Evolutionary conservation across 2,329 filamentous ascomycete genomes (phyloP), one percentile per base, ranked within the genome.

Genomic region (Fusarium sp.): DNA sequence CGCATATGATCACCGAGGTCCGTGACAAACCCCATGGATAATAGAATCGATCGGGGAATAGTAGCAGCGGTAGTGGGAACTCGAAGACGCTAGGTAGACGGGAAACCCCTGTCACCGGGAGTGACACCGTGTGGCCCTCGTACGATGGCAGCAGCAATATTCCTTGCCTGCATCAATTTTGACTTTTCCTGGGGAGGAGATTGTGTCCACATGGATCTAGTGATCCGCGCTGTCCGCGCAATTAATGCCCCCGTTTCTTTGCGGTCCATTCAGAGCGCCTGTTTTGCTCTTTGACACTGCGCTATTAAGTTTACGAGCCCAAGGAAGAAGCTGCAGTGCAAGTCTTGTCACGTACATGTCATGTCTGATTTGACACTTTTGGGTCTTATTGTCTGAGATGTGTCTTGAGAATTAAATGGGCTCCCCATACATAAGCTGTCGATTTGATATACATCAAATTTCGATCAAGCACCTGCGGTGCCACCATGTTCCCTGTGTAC

Each of bases 401-500:
- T 50, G 47, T 54, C 47, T 54, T 54, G 18, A 31, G n/a, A 54
- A 54, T 54, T 31, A 31, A 50, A 54, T 31, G 18, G 27, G 18
- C 18, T 54, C 47, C n/a, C 24, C 47, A 54, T 8, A 29, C 45
- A 50, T 10, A 31, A 54, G 47, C 47, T 31, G 47, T 31, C 47
- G 27, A 52, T 52, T 52, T 27, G 13, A 31, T 31, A 27, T 54
- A 52, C 20, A 54, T 54, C 31, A 54, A n/a, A 31, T 54, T 27
- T 31, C 47, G 27, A 31, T 54, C 52, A 64, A 40, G 34, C 37
- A 20, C n/a, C 38, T 35, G 38, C 16, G n/a, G 22, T 31, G 27
- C n/a, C 58, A 63, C 20, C 70, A 50, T 58, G 45, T n/a, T 69
- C 67, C 13, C 56, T 66, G 18, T 77, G 63, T 18, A 73, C 68